Evolutionary conservation across 2,329 filamentous ascomycete genomes (phyloP).

Genomic region (Xylariaceae sp.): DNA sequence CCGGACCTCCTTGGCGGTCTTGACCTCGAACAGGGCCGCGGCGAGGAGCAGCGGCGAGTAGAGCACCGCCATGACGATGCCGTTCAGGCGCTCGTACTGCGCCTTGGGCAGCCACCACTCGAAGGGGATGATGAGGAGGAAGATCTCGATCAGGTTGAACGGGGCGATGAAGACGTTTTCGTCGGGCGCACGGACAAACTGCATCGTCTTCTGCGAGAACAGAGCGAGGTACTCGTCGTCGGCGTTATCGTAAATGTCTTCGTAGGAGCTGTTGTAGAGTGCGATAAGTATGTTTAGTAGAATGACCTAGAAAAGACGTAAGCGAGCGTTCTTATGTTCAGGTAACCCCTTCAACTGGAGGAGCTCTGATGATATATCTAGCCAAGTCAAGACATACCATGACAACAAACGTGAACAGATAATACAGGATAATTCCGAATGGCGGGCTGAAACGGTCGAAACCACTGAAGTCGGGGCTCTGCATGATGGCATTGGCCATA

Average conservation of each 20-base stretch:
- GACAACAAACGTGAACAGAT: constrained; percentile 95
- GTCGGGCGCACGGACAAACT: constrained; percentile 93
- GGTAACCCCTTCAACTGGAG: not conserved
- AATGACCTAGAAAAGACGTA: constrained; percentile 49
- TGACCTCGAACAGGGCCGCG: constrained; percentile 72
- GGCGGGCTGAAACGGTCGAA: constrained; percentile 92
- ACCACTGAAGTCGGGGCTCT: constrained; percentile 83
- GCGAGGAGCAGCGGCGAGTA: constrained; percentile 84
- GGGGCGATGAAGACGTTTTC: constrained; percentile 98
- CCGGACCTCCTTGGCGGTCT: constrained; percentile 66
- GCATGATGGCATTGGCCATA: constrained; percentile 90
- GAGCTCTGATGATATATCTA: not conserved
- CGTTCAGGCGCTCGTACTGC: constrained; percentile 80
- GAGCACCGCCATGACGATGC: constrained; percentile 81
- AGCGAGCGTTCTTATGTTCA: not conserved
- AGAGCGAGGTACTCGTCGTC: constrained; percentile 94
- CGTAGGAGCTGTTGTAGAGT: constrained; percentile 94
- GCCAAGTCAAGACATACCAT: constrained; percentile 64
- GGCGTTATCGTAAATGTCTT: constrained; percentile 91
- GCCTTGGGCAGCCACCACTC: constrained; percentile 92
- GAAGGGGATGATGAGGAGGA: constrained; percentile 75
- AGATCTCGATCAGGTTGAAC: constrained; percentile 89
- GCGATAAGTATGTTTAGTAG: constrained; percentile 96
- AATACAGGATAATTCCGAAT: constrained; percentile 94
- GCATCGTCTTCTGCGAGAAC: constrained; percentile 92